phyloP scores from a whole-genome alignment of 768 basidiomycete species.

The Kwoniella sp. region DNA sequence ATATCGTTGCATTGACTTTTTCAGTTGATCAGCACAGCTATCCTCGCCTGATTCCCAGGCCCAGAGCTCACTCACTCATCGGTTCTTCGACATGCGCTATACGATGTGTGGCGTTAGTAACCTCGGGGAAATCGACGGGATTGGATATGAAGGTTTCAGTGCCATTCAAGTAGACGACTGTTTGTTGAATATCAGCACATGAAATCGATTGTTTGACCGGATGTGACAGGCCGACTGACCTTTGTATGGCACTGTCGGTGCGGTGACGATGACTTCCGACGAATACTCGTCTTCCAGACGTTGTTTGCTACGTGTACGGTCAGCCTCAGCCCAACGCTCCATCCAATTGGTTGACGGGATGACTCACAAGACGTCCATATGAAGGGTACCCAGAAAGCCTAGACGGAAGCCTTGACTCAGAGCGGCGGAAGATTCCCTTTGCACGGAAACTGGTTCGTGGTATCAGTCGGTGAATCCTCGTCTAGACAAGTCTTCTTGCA shows the following conservation, averaged over 20 bases:
- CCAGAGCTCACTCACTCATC: constrained; percentile 56
- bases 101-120: constrained; percentile 61
- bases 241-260: constrained; percentile 93
- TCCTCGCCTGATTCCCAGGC: too few species aligned
- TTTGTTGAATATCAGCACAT: constrained; percentile 11
- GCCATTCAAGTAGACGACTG: constrained; percentile 75
- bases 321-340: constrained; percentile 52
- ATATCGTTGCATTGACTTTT: constrained; percentile 82
- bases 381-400: constrained; percentile 91
- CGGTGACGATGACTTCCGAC: constrained; percentile 90
- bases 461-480: constrained; percentile 60
- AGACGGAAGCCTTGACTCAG: constrained; percentile 92
- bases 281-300: constrained; percentile 95
- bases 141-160: constrained; percentile 73
- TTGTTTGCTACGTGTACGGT: constrained; percentile 74
- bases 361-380: constrained; percentile 66
- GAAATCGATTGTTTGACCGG: neutral
- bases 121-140: constrained; percentile 93
- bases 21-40: constrained; percentile 1
- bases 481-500: neutral
- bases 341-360: neutral
- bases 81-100: constrained; percentile 86
- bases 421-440: constrained; percentile 89
- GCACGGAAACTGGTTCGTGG: constrained; percentile 84
- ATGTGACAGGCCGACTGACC: constrained; percentile 58